Conservation (phyloP, 331 rosid genomes). For the Dryas integrifolia region DNA sequence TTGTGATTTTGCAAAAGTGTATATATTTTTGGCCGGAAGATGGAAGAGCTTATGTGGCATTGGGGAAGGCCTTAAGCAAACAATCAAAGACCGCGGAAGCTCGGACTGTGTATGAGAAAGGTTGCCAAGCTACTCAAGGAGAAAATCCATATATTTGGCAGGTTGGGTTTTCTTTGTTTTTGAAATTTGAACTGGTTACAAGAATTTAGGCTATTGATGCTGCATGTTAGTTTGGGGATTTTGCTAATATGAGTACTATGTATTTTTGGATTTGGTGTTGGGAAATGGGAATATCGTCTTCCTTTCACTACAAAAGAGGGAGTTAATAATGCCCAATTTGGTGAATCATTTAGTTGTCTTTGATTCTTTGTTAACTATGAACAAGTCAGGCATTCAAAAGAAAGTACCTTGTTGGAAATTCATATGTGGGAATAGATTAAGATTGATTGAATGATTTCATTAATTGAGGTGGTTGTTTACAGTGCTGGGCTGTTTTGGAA, state of each 20-base stretch:
- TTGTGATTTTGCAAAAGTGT: conserved; percentile 46
- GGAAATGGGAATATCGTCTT: neutral
- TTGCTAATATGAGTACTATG: neutral
- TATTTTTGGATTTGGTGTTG: too few species aligned
- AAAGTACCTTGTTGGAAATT: neutral
- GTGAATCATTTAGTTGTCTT: neutral
- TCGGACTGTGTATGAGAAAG: conserved; percentile 79
- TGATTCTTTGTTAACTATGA: neutral
- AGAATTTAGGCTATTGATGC: neutral
- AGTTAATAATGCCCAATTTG: neutral
- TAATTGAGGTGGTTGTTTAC: conserved; percentile 17
- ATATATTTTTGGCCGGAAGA: conserved; percentile 81
- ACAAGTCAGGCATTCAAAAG: conserved; percentile 6
- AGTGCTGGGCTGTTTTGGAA: conserved; percentile 98
- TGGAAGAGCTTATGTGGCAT: conserved; percentile 77
- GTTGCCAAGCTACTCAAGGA: conserved; percentile 94
- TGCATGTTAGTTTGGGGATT: neutral
- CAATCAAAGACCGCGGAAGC: conserved; percentile 72
- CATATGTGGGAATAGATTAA: neutral
- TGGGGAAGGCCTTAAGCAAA: conserved; percentile 71
- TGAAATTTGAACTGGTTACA: neutral
- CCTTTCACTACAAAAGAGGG: neutral
- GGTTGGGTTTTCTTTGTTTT: conserved; percentile 41
- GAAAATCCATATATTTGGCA: conserved; percentile 95
- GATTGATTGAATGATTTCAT: conserved; percentile 6